Conservation (phyloP, 805 yeast species). For the Priceomyces carsonii region DNA sequence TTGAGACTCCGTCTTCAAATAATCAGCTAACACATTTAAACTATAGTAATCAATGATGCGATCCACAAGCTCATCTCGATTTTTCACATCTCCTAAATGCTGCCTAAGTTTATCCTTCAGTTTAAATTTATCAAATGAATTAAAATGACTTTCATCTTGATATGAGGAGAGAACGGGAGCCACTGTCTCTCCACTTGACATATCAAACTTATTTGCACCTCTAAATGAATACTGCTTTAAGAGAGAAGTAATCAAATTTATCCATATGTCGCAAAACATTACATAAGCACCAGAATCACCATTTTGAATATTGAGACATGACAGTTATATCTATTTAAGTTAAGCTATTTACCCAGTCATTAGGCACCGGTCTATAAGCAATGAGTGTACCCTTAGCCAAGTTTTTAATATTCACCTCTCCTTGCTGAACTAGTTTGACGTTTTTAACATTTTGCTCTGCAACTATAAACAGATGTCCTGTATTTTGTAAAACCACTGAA, state of each 20-base stretch:
- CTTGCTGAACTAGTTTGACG: slow-evolving; percentile 38
- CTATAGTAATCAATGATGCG: slow-evolving; percentile 55
- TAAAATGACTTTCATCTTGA: slow-evolving; percentile 61
- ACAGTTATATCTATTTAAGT: no score
- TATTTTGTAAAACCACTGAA: slow-evolving; percentile 30
- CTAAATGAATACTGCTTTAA: no score
- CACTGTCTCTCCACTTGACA: slow-evolving; percentile 16
- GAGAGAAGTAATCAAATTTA: no score
- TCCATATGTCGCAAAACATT: no score
- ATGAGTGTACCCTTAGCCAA: slow-evolving; percentile 43
- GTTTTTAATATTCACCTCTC: slow-evolving; percentile 36
- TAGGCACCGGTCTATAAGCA: slow-evolving; percentile 50
- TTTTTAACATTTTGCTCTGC: slow-evolving; percentile 54
- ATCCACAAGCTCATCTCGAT: slow-evolving; percentile 25
- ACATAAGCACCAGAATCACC: no score
- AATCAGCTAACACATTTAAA: slow-evolving; percentile 46
- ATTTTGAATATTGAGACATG: no score
- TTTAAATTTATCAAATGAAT: slow-evolving; percentile 42
- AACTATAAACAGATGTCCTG: slow-evolving; percentile 31
- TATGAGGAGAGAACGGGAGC: slow-evolving; percentile 78
- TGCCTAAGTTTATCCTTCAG: slow-evolving; percentile 18
- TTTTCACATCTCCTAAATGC: slow-evolving; percentile 23
- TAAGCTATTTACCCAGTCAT: slow-evolving; percentile 40
- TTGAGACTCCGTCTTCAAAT: slow-evolving; percentile 33
- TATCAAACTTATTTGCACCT: no score